Percentiles rank a stretch among this genome's conserved stretches.
These are phyloP conservation scores for Pugionium dolabratum DNA, from an alignment of 345 rosid species.

Conservation along the genomic window DNA sequence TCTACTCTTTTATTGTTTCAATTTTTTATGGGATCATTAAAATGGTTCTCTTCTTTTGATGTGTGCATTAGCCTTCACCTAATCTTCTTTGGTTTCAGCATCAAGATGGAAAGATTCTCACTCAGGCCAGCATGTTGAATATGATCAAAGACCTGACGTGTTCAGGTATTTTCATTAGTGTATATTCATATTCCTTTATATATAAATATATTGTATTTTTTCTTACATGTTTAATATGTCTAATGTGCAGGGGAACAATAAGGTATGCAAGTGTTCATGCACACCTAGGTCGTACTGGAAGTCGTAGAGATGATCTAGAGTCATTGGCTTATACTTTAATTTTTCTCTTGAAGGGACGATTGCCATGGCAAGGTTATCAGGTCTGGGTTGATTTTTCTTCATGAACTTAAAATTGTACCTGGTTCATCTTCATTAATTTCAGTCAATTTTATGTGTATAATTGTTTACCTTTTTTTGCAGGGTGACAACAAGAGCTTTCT, in stretches of 20 bases:
- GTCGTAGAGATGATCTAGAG: neutral
- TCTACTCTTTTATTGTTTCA: neutral
- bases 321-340: neutral
- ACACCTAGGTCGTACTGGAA: neutral
- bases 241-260: neutral
- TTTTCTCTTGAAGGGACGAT: neutral
- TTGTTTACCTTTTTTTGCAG: neutral
- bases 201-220: too few species aligned
- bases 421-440: neutral
- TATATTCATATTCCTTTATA: neutral
- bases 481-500: neutral
- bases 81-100: neutral
- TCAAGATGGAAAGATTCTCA: neutral
- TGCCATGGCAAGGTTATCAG: constrained; percentile 1
- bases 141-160: neutral
- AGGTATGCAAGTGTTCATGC: constrained; percentile 1
- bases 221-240: neutral
- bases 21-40: neutral
- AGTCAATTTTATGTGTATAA: too few species aligned
- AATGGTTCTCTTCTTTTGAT: neutral
- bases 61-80: neutral
- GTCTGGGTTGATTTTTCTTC: neutral
- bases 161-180: neutral
- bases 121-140: neutral
- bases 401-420: too few species aligned